Evolutionary conservation across 1,284 basidiomycete genomes (phyloP).

Genomic region (Boletellus deceptivus): DNA sequence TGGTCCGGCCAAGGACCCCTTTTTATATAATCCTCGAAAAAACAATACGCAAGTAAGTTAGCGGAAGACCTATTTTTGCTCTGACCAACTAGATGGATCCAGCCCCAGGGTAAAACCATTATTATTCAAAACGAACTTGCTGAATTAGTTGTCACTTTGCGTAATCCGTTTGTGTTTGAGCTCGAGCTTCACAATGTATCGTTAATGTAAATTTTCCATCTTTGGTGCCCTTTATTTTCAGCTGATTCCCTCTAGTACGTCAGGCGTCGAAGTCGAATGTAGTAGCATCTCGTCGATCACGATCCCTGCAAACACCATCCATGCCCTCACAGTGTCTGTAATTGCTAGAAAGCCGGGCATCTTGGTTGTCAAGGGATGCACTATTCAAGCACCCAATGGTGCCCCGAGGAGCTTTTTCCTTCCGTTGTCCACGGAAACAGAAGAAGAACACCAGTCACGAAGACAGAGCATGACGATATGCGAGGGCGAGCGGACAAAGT

Average conservation of each 20-base stretch:
- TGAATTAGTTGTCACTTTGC: conserved; percentile 81
- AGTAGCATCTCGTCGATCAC: conserved; percentile 53
- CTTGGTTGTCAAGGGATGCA: conserved; percentile 75
- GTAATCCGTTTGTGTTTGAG: conserved; percentile 90
- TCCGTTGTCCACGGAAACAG: conserved; percentile 71
- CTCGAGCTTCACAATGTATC: conserved; percentile 81
- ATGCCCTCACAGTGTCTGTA: conserved; percentile 72
- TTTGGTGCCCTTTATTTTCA: background rate
- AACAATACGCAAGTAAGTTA: conserved; percentile 54
- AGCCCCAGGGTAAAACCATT: conserved; percentile 51
- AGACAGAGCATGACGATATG: conserved; percentile 58
- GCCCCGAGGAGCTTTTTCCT: conserved; percentile 71
- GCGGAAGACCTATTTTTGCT: background rate
- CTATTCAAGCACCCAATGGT: conserved; percentile 75
- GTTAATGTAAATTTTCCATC: conserved; percentile 59
- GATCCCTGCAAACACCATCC: conserved; percentile 73
- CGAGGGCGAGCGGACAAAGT: conserved; percentile 68
- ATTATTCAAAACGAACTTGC: conserved; percentile 83
- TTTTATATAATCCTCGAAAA: conserved; percentile 85
- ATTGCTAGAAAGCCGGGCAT: conserved; percentile 65
- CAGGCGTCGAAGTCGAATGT: conserved; percentile 75
- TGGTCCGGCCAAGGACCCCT: conserved; percentile 66
- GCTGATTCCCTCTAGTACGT: conserved; percentile 54
- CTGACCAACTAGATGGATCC: conserved; percentile 7
- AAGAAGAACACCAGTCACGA: conserved; percentile 61